phyloP scores from a whole-genome alignment of 2,329 filamentous ascomycete species.

The Trichophyton verrucosum region DNA sequence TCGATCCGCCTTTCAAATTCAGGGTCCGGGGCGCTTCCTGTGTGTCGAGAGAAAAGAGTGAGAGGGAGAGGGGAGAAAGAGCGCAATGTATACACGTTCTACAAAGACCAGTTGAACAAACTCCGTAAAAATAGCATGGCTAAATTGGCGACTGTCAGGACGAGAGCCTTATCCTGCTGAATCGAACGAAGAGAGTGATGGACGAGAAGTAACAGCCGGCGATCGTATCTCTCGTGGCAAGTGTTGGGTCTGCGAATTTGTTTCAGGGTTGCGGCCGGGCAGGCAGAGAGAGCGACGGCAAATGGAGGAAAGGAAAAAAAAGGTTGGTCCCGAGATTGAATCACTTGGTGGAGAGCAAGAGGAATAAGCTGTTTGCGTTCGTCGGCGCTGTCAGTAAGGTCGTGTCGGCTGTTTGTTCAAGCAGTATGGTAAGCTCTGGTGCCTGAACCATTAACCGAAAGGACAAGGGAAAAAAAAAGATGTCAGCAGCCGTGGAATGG shows the following conservation, averaged over 20 bases:
- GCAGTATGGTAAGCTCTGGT: not conserved
- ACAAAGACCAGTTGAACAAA: not conserved
- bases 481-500: constrained; percentile 1
- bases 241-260: not conserved
- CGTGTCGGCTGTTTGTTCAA: not conserved
- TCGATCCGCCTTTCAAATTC: not conserved
- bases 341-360: not conserved
- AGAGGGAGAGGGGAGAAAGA: not conserved
- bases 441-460: not conserved
- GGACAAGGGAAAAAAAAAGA: not conserved
- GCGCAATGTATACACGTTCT: not conserved
- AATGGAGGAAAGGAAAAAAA: not conserved
- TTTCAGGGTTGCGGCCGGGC: not conserved
- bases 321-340: not conserved
- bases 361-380: not conserved
- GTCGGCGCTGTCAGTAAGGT: not conserved
- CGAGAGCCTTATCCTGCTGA: not conserved
- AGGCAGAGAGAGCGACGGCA: not conserved
- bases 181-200: not conserved
- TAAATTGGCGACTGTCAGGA: not conserved
- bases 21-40: not conserved
- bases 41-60: not conserved
- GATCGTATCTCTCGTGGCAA: not conserved
- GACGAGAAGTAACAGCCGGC: not conserved
- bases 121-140: constrained; percentile 1